Evolutionary conservation across 2,329 filamentous ascomycete species (phyloP).

Genomic region (Colletotrichum noveboracense): DNA sequence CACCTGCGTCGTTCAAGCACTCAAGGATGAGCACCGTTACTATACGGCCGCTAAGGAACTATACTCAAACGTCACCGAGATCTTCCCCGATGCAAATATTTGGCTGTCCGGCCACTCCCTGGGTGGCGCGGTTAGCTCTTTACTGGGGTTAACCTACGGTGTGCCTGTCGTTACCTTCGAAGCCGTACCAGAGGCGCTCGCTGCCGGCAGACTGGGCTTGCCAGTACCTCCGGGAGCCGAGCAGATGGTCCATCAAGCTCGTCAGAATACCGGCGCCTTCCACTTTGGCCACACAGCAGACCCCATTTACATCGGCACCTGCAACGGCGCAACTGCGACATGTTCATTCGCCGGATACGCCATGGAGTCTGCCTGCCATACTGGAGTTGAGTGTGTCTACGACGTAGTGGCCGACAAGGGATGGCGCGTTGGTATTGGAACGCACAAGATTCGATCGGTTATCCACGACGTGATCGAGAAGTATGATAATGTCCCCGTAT

Average conservation of each 20-base stretch:
- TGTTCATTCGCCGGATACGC: conserved; percentile 95
- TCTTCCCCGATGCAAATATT: conserved; percentile 84
- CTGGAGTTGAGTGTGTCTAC: conserved; percentile 86
- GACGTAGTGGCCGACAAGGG: conserved; percentile 91
- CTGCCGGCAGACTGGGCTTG: conserved; percentile 83
- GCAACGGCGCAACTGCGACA: conserved; percentile 86
- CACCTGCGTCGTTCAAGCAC: conserved; percentile 79
- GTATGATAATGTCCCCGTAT: conserved; percentile 82
- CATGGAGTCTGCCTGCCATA: conserved; percentile 91
- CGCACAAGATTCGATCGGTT: conserved; percentile 87
- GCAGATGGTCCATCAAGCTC: conserved; percentile 71
- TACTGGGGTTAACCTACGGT: conserved; percentile 90
- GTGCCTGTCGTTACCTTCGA: conserved; percentile 92
- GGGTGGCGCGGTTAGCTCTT: conserved; percentile 86
- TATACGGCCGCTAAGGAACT: conserved; percentile 89
- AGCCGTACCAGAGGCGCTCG: conserved; percentile 88
- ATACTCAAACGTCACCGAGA: conserved; percentile 87
- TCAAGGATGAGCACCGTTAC: conserved; percentile 86
- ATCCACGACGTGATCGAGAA: conserved; percentile 86
- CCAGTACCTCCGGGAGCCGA: conserved; percentile 82
- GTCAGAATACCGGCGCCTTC: conserved; percentile 77
- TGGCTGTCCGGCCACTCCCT: conserved; percentile 95
- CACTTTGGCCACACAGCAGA: conserved; percentile 97
- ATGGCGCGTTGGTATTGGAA: conserved; percentile 90
- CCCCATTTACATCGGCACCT: conserved; percentile 91